Percentiles rank a stretch among this genome's conserved stretches.
phyloP scores from a whole-genome alignment of 1,284 basidiomycete genomes.

The Cryptococcus hybrid region DNA sequence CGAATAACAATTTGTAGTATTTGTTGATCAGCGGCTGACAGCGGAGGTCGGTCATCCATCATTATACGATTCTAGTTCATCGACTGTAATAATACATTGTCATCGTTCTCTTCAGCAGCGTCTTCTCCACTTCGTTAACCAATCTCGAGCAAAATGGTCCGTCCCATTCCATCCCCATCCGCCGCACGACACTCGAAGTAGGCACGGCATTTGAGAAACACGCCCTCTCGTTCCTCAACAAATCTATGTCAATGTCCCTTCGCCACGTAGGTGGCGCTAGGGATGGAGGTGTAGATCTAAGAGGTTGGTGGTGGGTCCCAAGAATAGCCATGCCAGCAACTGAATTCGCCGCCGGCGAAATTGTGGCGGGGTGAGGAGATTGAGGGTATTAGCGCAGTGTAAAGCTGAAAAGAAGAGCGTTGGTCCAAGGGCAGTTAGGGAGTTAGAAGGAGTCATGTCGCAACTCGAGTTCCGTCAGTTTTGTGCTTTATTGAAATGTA shows the following conservation, averaged over 20 bases:
- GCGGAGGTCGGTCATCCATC: too few species aligned
- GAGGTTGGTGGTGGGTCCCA: conserved; percentile 90
- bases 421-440: conserved; percentile 74
- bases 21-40: too few species aligned
- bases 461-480: conserved; percentile 12
- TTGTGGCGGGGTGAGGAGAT: conserved; percentile 37
- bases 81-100: too few species aligned
- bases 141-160: too few species aligned
- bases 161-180: not conserved
- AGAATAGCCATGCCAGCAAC: not conserved
- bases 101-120: too few species aligned
- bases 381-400: conserved; percentile 83
- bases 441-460: conserved; percentile 77
- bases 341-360: not conserved
- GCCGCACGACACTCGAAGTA: conserved; percentile 54
- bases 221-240: conserved; percentile 61
- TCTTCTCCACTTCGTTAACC: too few species aligned
- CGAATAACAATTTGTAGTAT: too few species aligned
- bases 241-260: conserved; percentile 74
- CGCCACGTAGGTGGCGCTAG: conserved; percentile 67
- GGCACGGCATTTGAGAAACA: conserved; percentile 75
- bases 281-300: conserved; percentile 84
- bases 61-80: too few species aligned
- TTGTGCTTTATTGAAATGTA: too few species aligned
- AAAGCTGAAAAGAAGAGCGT: conserved; percentile 81